Base-by-base conservation (phyloP, 2,329 filamentous ascomycete species). In the Geoglossum cookeanum region DNA sequence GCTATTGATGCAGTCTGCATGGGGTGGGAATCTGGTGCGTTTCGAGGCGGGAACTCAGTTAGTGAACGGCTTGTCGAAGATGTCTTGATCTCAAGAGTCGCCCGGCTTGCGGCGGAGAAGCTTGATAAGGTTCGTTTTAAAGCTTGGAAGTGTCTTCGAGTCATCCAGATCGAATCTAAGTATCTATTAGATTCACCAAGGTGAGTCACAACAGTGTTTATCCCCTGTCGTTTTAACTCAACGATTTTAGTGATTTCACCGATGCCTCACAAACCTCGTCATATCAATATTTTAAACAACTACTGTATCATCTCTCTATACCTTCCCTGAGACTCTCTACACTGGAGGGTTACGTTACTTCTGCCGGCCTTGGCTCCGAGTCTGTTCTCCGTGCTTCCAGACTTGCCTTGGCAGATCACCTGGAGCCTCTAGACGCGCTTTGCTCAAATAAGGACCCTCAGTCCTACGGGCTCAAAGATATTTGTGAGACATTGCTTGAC, bases 31-130 rank as follows among this genome's bases (percentile, higher is more conserved):
- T 39, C 35, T 35, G 32, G 39, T 1, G 17, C 47, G 8, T 35
- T 39, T 11, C 35, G 22, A n/a, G 4, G 8, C 42, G 3, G 30
- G 7, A 35, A 49, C 29, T 15, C n/a, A 37, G 42, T 4, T 7
- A 3, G 33, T 5, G 35, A 52, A n/a, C n/a, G 13, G n/a, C 9
- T 30, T 27, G 42, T 27, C 22, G 51, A 55, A 22, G 37, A 37
- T 4, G n/a, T 65, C 13, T 42, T 58, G 5, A 13, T 59, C 17
- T 32, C 57, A 45, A 71, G 72, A 52, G 66, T 79, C 2, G 72
- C 87, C 35, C 79, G 89, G 1, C 75, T 97, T 13, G 83, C 88
- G 1, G 79, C 86, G 0, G 92, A 98, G 69, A 96, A 94, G 67
- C 76, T 97, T 1, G 91, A 97, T 68, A 85, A 87, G 60, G 84